Base-by-base conservation (phyloP, 2,329 filamentous ascomycete genomes). In the Ophiosphaerella herpotricha region DNA sequence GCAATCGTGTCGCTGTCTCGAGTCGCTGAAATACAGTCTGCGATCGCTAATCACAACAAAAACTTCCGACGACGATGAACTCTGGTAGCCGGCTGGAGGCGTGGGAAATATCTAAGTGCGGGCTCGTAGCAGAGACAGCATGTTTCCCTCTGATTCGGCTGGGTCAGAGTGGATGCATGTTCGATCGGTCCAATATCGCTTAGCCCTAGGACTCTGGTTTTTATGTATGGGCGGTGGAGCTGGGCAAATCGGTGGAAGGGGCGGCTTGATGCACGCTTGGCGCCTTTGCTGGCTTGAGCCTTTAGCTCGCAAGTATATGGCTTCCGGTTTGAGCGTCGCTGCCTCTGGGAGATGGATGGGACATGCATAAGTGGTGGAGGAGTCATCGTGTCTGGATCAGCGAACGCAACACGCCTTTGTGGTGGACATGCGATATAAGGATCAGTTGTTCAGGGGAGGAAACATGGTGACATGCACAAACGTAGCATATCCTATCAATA, bases 41-140 rank as follows among this genome's bases (percentile, higher is more conserved):
- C 56, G 39, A 57, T 38, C 34, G 33, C 41, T 33, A 46, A 38
- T 31, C 39, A 39, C 39, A 51, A 39, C 47, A 44, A 45, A 45
- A 37, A 37, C 41, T 50, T 53, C 48, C 48, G 49, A 62, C 46
- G 42, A 51, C 41, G 49, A 64, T 63, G 57, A 35, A 60, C 64
- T 68, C 64, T 60, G 46, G 55, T 39, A 70, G 52, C 67, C 65
- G 56, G 50, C 57, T 54, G 46, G 64, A 70, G 71, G 71, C 71
- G 64, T 74, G 71, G 71, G 71, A 73, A 16, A 48, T 50, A 63
- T 44, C 64, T 66, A 62, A 62, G 66, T 61, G 46, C 60, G 71
- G 71, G 70, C 65, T 74, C 62, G 71, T 49, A 74, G 60, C 71
- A 74, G 66, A 63, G 67, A 67, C 58, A 49, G 55, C 63, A 55